Percentiles rank a stretch among this genome's conserved stretches.
Evolutionary conservation across 2,329 filamentous ascomycete species (phyloP).

Genomic region (Parastagonospora avenae): DNA sequence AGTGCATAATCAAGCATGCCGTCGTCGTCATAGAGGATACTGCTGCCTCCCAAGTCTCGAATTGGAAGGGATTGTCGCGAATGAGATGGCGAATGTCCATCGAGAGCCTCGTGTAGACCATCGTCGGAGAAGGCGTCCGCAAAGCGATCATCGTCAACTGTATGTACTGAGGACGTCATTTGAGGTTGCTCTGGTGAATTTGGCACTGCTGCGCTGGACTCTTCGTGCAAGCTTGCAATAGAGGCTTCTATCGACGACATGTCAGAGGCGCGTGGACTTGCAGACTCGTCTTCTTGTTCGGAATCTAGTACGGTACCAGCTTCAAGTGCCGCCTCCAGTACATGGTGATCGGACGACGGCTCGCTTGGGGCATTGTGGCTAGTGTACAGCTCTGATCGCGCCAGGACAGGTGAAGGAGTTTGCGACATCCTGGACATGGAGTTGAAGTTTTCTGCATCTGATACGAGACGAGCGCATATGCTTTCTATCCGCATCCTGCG

Average conservation of each 20-base stretch:
- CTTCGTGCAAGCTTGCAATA: constrained; percentile 3
- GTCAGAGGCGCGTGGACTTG: constrained; percentile 1
- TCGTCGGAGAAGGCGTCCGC: constrained; percentile 50
- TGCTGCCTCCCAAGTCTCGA: constrained; percentile 32
- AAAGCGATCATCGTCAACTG: constrained; percentile 49
- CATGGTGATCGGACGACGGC: constrained; percentile 16
- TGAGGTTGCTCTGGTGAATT: constrained; percentile 8
- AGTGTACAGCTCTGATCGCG: constrained; percentile 48
- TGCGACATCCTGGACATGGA: constrained; percentile 63
- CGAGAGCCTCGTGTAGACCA: constrained; percentile 20
- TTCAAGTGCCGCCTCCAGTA: not conserved
- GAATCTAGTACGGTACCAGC: not conserved
- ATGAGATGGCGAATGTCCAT: constrained; percentile 9
- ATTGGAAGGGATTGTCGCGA: constrained; percentile 12
- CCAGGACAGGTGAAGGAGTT: constrained; percentile 62
- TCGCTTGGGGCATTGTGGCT: constrained; percentile 24
- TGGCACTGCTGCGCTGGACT: not conserved
- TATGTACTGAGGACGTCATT: constrained; percentile 34
- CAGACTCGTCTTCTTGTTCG: constrained; percentile 1
- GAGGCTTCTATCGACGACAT: constrained; percentile 2
- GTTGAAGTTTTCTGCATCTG: constrained; percentile 70
- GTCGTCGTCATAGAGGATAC: constrained; percentile 42
- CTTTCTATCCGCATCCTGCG: constrained; percentile 67
- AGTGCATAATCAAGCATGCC: constrained; percentile 41
- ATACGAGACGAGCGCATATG: constrained; percentile 68